A percentile compares a stretch with the other conserved stretches of the same genome.
Conservation (phyloP, 1,284 basidiomycete genomes). For the Tilletia walkeri region DNA sequence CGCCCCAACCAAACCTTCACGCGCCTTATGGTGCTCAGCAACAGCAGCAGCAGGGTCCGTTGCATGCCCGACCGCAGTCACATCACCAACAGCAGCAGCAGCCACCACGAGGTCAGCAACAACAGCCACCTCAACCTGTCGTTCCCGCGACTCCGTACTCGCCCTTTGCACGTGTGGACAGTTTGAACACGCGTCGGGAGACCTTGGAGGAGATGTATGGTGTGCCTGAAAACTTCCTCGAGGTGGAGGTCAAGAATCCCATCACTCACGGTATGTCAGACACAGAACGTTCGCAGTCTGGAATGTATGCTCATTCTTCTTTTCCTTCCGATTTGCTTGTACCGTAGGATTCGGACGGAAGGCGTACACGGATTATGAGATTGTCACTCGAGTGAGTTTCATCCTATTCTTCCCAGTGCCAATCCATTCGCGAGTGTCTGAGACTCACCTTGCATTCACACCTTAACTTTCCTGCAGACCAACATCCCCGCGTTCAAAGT, state of each 20-base stretch:
- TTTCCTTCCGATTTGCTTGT: no score
- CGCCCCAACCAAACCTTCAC: not conserved
- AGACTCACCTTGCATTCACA: not conserved
- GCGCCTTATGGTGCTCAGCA: not conserved
- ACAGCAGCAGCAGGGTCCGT: not conserved
- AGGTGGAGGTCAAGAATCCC: slow-evolving; percentile 95
- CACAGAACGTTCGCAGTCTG: no score
- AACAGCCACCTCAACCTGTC: not conserved
- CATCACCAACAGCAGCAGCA: not conserved
- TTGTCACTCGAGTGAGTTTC: slow-evolving; percentile 81
- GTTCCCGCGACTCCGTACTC: slow-evolving; percentile 41
- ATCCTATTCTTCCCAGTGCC: not conserved
- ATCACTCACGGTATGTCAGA: slow-evolving; percentile 80
- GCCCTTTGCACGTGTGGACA: slow-evolving; percentile 53
- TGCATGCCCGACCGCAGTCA: not conserved
- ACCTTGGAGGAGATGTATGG: slow-evolving; percentile 91
- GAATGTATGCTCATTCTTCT: no score
- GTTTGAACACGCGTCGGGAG: slow-evolving; percentile 36
- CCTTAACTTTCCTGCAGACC: slow-evolving; percentile 64
- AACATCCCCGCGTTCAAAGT: slow-evolving; percentile 99
- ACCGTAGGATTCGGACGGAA: slow-evolving; percentile 64
- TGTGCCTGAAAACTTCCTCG: slow-evolving; percentile 81
- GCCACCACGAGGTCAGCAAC: not conserved
- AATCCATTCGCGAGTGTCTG: no score
- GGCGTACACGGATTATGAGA: slow-evolving; percentile 99